phyloP scores from a whole-genome alignment of 805 yeast species.

The Metschnikowia cubensis region DNA sequence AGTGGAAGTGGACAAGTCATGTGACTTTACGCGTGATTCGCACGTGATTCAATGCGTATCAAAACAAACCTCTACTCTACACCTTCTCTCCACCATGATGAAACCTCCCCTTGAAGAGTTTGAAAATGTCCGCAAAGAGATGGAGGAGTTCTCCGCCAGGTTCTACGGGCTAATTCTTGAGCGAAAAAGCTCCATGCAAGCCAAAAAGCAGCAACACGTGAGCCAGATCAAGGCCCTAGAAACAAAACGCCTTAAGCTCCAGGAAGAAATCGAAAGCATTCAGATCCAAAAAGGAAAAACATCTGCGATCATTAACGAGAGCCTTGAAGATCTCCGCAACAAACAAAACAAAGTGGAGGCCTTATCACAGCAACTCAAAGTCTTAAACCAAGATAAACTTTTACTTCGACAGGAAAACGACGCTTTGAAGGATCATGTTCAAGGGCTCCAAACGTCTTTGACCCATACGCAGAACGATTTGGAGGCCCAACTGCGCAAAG shows the following conservation, averaged over 20 bases:
- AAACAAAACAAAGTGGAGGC: constrained; percentile 29
- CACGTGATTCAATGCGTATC: not conserved
- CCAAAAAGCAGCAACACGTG: constrained; percentile 31
- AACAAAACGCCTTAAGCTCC: constrained; percentile 28
- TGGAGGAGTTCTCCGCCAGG: constrained; percentile 36
- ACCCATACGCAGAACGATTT: constrained; percentile 31
- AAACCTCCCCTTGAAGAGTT: constrained; percentile 29
- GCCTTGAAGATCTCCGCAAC: constrained; percentile 21
- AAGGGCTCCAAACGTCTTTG: constrained; percentile 29
- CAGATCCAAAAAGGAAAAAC: constrained; percentile 25
- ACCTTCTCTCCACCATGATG: not conserved
- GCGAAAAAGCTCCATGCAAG: constrained; percentile 30
- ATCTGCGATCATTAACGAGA: constrained; percentile 23
- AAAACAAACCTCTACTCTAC: not conserved
- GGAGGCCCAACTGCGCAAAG: constrained; percentile 41
- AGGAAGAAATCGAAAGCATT: constrained; percentile 28
- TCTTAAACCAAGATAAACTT: not conserved
- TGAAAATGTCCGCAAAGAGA: constrained; percentile 31
- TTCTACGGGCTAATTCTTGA: constrained; percentile 33
- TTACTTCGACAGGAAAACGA: constrained; percentile 1
- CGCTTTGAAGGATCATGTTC: constrained; percentile 29
- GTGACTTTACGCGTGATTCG: not conserved
- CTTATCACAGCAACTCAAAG: not conserved
- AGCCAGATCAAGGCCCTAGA: constrained; percentile 28
- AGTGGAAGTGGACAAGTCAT: not conserved